Base-by-base conservation (phyloP, 306 rosid species). In the Cicer arietinum region DNA sequence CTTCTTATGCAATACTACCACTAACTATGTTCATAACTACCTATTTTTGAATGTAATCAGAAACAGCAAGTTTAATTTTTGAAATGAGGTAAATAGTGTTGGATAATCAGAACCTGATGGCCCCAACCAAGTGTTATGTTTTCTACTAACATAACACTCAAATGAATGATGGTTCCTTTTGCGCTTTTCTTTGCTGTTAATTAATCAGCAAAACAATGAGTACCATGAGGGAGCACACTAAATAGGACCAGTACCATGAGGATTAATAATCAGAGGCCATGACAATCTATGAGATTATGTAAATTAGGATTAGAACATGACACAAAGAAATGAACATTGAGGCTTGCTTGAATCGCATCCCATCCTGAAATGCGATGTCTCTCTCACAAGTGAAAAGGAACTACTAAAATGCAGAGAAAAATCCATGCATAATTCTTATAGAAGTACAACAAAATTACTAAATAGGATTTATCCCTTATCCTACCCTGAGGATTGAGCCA, bases 191-290 rank as follows among this genome's bases (percentile, higher is more conserved):
- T 42, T 60, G 58, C 7, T 16, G 50, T 18, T 22, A 74, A 74
- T 20, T n/a, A 25, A 22, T 37, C n/a, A 58, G 58, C 71, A 17
- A n/a, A 74, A 73, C 3, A 46, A 7, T 46, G 4, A 14, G 13
- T 22, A 47, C 3, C 46, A 70, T 10, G 54, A 76, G 35, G 59
- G 42, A 18, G 8, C 64, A 81, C 63, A 20, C 42, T 8, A 69
- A 62, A 69, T 39, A 74, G 84, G 62, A 17, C 63, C 77, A 64
- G 81, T 73, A 76, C 61, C 74, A 70, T 52, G 74, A 43, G 63
- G 69, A 70, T 52, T 63, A 70, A 80, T 58, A 69, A 74, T 47
- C 65, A 69, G 10, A 62, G 11, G 8, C 70, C 20, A 70, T 37
- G 61, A 40, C 59, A 63, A 45, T 40, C 43, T 16, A 76, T 20